Evolutionary conservation across 257 asterid species (phyloP).

Genomic region (Cynanchum wilfordii): DNA sequence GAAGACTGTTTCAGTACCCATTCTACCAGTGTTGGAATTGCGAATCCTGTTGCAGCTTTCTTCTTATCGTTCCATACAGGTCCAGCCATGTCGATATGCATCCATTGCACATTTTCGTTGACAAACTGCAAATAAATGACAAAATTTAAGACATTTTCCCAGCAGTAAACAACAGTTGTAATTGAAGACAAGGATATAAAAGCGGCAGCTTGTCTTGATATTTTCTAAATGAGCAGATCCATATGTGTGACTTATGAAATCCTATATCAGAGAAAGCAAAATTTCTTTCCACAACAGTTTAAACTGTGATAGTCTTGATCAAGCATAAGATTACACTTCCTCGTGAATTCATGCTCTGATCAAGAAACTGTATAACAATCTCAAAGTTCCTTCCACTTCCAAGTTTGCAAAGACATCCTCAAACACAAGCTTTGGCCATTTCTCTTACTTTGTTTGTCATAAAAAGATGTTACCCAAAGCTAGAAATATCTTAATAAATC

Average conservation of each 20-base stretch:
- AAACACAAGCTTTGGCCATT: not conserved
- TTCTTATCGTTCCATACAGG: conserved; percentile 85
- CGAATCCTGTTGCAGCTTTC: conserved; percentile 84
- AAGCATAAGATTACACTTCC: not conserved
- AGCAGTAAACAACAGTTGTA: not conserved
- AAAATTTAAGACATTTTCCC: not conserved
- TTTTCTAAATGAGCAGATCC: not conserved
- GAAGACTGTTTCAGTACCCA: conserved; percentile 87
- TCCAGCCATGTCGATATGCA: conserved; percentile 95
- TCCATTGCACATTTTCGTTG: conserved; percentile 92
- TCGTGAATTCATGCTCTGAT: not conserved
- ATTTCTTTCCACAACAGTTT: not conserved
- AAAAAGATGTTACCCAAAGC: not conserved
- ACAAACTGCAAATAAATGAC: conserved; percentile 60
- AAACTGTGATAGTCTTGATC: not conserved
- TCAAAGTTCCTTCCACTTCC: not conserved
- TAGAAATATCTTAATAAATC: not conserved
- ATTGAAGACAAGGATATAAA: not conserved
- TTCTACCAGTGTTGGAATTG: conserved; percentile 73
- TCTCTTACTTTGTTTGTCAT: not conserved
- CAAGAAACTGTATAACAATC: not conserved
- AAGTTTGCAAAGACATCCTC: not conserved
- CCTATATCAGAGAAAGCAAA: not conserved
- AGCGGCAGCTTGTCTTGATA: not conserved
- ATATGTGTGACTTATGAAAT: not conserved